A percentile compares a stretch with the other conserved stretches of the same genome.
These are phyloP conservation scores for Microthlaspi erraticum DNA, from an alignment of 345 rosid genomes.

Conservation along the genomic window DNA sequence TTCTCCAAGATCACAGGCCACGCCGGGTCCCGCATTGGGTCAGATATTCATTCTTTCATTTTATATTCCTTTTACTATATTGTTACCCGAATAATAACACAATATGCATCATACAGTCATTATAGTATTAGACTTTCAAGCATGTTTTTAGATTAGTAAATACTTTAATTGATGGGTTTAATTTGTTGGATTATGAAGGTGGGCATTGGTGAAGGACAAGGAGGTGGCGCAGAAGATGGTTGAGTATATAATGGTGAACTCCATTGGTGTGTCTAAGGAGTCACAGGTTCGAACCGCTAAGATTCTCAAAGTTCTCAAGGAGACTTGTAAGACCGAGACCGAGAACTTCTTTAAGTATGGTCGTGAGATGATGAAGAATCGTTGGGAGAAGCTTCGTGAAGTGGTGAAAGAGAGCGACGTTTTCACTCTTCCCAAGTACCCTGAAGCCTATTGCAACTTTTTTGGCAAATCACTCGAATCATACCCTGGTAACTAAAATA, in stretches of 20 bases:
- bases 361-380: slow-evolving; percentile 53
- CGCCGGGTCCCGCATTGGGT: slow-evolving; percentile 97
- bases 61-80: neutral
- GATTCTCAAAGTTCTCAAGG: slow-evolving; percentile 56
- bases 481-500: slow-evolving; percentile 65
- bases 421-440: slow-evolving; percentile 61
- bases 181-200: slow-evolving; percentile 46
- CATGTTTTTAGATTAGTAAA: neutral
- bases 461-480: slow-evolving; percentile 48
- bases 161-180: neutral
- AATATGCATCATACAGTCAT: too few species aligned
- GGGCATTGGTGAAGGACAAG: slow-evolving; percentile 82
- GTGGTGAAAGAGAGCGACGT: slow-evolving; percentile 49
- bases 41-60: neutral
- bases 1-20: slow-evolving; percentile 92
- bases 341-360: slow-evolving; percentile 66
- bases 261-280: slow-evolving; percentile 89
- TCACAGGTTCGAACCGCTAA: slow-evolving; percentile 82
- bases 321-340: slow-evolving; percentile 46
- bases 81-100: too few species aligned
- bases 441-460: slow-evolving; percentile 70
- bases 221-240: slow-evolving; percentile 72
- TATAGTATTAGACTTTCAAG: neutral
- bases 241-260: slow-evolving; percentile 56
- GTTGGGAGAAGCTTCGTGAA: slow-evolving; percentile 71